Evolutionary conservation across 1,284 basidiomycete species (phyloP).

Genomic region (Naganishia cerealis): DNA sequence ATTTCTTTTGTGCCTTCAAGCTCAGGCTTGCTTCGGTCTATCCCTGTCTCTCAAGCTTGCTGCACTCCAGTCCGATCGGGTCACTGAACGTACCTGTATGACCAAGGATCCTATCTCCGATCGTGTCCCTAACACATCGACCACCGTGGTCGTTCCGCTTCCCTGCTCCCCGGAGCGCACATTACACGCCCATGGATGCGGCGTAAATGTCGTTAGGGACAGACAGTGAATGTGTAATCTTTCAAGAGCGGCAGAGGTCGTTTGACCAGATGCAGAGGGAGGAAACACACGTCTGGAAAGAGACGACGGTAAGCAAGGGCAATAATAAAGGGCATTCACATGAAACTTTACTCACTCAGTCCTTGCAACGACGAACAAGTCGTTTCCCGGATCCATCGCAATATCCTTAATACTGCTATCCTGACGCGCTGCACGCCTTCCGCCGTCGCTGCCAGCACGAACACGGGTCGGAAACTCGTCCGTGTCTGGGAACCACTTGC

Average conservation of each 20-base stretch:
- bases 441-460: not conserved
- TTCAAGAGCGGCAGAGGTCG: constrained; percentile 12
- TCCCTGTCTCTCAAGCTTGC: no score
- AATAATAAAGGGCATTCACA: not conserved
- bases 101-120: constrained; percentile 17
- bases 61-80: not conserved
- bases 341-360: constrained; percentile 39
- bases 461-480: constrained; percentile 22
- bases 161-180: constrained; percentile 8
- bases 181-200: constrained; percentile 45
- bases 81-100: constrained; percentile 36
- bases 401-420: constrained; percentile 44
- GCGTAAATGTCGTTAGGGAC: constrained; percentile 46
- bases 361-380: constrained; percentile 49
- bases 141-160: constrained; percentile 7
- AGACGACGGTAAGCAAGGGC: not conserved
- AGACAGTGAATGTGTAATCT: constrained; percentile 47
- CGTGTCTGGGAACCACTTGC: constrained; percentile 41
- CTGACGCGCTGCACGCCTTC: no score
- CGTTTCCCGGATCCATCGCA: constrained; percentile 52
- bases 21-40: no score
- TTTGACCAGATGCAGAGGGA: not conserved
- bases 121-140: constrained; percentile 42
- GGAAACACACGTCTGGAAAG: not conserved
- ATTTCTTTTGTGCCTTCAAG: no score